These are phyloP conservation scores for Apocynum venetum DNA, from an alignment of 257 asterid genomes.

Conservation along the genomic window DNA sequence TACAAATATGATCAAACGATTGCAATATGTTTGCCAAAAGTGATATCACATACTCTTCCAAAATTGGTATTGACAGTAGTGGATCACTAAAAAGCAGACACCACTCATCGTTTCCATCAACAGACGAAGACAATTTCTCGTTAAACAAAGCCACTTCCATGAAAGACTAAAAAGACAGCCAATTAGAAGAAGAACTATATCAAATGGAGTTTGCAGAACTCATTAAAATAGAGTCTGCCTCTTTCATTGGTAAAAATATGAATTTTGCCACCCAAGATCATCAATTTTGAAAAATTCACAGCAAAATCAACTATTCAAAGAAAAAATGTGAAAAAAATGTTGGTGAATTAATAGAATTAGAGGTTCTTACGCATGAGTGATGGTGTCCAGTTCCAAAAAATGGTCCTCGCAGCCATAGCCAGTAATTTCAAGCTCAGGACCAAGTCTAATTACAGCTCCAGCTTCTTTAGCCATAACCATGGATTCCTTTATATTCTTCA, in stretches of 20 bases:
- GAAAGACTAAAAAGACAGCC: not conserved
- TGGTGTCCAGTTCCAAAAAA: constrained; percentile 87
- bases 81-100: too few species aligned
- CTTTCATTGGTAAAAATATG: not conserved
- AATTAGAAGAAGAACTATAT: not conserved
- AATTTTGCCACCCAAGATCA: not conserved
- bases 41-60: too few species aligned
- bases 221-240: not conserved
- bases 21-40: not conserved
- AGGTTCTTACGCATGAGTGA: constrained; percentile 71
- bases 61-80: not conserved
- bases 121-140: not conserved
- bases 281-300: not conserved
- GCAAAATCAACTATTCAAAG: not conserved
- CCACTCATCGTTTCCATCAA: not conserved
- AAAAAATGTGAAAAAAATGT: not conserved
- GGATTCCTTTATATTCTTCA: constrained; percentile 78
- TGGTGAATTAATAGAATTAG: not conserved
- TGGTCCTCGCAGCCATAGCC: constrained; percentile 99
- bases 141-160: not conserved
- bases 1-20: not conserved
- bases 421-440: constrained; percentile 96
- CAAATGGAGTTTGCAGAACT: not conserved
- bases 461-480: constrained; percentile 70
- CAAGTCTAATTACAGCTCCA: constrained; percentile 89